Evolutionary conservation across 1,284 basidiomycete species (phyloP).

Genomic region (Vanrija sp.): DNA sequence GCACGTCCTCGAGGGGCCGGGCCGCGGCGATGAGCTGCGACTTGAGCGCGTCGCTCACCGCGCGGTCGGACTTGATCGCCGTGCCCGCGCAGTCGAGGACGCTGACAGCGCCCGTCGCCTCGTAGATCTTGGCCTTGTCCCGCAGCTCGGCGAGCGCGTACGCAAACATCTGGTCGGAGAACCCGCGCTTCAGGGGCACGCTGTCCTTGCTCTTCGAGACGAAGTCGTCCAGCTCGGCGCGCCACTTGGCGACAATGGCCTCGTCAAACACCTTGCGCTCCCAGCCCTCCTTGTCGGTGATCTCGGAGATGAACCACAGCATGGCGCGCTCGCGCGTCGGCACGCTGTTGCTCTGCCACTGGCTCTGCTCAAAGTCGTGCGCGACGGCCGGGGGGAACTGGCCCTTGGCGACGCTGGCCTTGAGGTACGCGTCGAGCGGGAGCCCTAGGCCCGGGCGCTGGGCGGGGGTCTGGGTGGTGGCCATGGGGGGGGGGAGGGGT

Average conservation of each 20-base stretch:
- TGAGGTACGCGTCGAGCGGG: neutral
- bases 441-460: conserved; percentile 1
- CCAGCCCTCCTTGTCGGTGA: conserved; percentile 14
- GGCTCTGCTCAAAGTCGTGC: neutral
- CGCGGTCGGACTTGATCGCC: conserved; percentile 4
- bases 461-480: neutral
- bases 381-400: conserved; percentile 5
- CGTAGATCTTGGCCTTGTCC: conserved; percentile 8
- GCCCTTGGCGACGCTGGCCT: neutral
- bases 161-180: conserved; percentile 11
- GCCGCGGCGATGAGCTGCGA: neutral
- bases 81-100: conserved; percentile 1
- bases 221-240: neutral
- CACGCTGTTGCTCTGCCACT: conserved; percentile 6
- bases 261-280: conserved; percentile 6
- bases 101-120: neutral
- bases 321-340: conserved; percentile 12
- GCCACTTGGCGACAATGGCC: conserved; percentile 12
- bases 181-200: neutral
- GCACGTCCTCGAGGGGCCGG: conserved; percentile 4
- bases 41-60: neutral
- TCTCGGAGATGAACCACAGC: conserved; percentile 8
- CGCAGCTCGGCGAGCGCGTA: conserved; percentile 11
- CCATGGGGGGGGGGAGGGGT: too few relatives aligned
- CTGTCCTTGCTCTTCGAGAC: neutral